Percentiles rank a stretch among this genome's conserved stretches.
phyloP scores from a whole-genome alignment of 495 filamentous ascomycete species.

The Sordaria brevicollis region DNA sequence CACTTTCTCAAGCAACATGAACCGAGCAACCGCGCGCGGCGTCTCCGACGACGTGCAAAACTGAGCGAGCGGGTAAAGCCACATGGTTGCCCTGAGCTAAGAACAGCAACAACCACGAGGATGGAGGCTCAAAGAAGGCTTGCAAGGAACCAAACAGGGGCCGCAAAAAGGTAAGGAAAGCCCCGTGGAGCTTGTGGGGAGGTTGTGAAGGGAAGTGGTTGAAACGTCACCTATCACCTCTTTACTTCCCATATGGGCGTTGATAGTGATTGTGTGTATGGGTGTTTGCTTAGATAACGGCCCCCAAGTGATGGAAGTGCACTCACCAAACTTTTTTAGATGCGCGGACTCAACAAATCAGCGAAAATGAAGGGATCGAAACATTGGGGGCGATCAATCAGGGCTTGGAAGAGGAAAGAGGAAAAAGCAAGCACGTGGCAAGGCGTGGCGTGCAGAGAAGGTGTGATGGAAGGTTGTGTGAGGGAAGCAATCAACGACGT shows the following conservation, averaged over 20 bases:
- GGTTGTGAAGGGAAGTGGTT: not conserved
- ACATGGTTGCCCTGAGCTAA: not conserved
- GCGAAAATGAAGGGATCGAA: not conserved
- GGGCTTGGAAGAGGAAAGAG: not conserved
- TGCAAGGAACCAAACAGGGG: too few species aligned
- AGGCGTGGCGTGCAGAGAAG: too few species aligned
- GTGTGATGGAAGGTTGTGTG: not conserved
- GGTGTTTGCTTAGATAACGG: not conserved
- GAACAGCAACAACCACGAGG: too few species aligned
- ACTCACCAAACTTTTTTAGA: not conserved
- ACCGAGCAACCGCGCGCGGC: not conserved
- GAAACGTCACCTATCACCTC: not conserved
- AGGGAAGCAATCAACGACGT: not conserved
- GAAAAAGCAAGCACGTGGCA: not conserved
- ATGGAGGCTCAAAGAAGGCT: not conserved
- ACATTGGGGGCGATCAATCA: not conserved
- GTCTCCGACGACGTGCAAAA: not conserved
- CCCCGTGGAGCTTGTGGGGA: too few species aligned
- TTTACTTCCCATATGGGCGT: not conserved
- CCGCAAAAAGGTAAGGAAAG: not conserved
- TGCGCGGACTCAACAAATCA: not conserved
- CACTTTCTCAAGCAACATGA: not conserved
- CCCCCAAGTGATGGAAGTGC: not conserved
- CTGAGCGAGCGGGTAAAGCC: not conserved
- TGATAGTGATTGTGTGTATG: not conserved